Base-by-base conservation (phyloP, 805 yeast genomes). In the Scheffersomyces spartinae region DNA sequence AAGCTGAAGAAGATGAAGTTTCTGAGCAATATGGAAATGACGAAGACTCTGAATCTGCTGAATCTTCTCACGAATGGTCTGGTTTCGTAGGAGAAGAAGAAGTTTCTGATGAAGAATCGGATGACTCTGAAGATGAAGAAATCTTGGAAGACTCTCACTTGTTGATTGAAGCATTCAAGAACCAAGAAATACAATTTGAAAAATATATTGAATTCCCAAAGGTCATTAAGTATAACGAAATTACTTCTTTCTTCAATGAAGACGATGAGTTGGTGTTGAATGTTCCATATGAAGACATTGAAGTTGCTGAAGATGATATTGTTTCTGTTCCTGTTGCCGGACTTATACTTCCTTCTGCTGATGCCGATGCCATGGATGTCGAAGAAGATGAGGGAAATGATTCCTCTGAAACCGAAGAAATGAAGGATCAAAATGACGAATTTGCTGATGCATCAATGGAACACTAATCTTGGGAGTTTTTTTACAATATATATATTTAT, bases 181-280 rank as follows among this genome's bases (percentile, higher is more conserved):
- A 58, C 29, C 55, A 55, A 25, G 64, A 57, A 41, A 50, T 60
- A 26, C 45, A 42, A 27, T 60, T 60, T 33, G 64, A 58, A 38
- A 60, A 60, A 42, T 56, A 53, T 34, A 58, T 57, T 38, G 52
- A 51, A 28, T 60, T 60, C 34, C 63, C 54, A 28, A 57, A 57
- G 39, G 27, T 47, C 15, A 45, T 60, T 33, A 53, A 53, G 28
- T 47, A 44, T 24, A 48, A 51, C 22, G 49, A 54, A 37, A 55
- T 60, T 33, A 47, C 41, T 31, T 65, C 66, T 15, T 43, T 42
- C 26, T 55, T 58, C 35, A 33, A 51, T 30, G 45, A 45, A 19
- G 49, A 51, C 26, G 58, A 54, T 28, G 66, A 60, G 43, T 52
- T 60, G 31, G 63, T 59, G 40, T 42, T 60, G 33, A 47, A 49